phyloP scores from a whole-genome alignment of 2,329 filamentous ascomycete genomes.

The Periglandula ipomoeae region DNA sequence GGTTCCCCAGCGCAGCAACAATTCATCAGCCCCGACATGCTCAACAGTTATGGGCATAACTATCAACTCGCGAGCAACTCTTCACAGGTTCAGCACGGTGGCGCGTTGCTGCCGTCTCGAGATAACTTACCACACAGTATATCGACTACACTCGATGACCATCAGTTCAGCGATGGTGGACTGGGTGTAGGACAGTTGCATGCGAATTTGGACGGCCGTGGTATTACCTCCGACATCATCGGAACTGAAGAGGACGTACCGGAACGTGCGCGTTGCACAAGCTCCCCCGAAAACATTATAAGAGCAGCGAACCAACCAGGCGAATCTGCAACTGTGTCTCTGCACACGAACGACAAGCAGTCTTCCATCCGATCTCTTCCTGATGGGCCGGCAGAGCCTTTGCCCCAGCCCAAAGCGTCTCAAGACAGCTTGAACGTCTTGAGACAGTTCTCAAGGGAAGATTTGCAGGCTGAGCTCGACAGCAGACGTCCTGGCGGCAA shows the following conservation, averaged over 20 bases:
- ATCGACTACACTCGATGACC: not conserved
- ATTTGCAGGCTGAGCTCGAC: slow-evolving; percentile 2
- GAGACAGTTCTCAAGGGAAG: not conserved
- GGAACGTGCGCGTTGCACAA: not conserved
- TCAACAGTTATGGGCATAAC: not conserved
- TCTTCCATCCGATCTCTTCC: too few relatives aligned
- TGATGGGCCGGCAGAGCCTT: not conserved
- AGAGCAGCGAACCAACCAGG: not conserved
- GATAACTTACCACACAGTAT: not conserved
- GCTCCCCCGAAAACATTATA: not conserved
- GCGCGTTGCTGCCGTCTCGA: not conserved
- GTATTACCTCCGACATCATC: not conserved
- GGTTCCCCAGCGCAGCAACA: not conserved
- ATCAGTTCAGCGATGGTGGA: not conserved
- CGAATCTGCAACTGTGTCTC: not conserved
- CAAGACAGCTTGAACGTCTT: not conserved
- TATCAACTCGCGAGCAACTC: not conserved
- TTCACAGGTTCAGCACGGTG: not conserved
- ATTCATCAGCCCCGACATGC: slow-evolving; percentile 1
- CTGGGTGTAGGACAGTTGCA: not conserved
- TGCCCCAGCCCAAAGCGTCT: not conserved
- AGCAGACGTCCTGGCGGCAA: not conserved
- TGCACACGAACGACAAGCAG: not conserved
- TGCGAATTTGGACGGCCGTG: not conserved
- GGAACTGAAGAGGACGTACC: not conserved